A percentile compares a stretch with the other conserved stretches of the same genome.
Conservation (phyloP, 106 monocot genomes). For the Platanthera zijinensis region DNA sequence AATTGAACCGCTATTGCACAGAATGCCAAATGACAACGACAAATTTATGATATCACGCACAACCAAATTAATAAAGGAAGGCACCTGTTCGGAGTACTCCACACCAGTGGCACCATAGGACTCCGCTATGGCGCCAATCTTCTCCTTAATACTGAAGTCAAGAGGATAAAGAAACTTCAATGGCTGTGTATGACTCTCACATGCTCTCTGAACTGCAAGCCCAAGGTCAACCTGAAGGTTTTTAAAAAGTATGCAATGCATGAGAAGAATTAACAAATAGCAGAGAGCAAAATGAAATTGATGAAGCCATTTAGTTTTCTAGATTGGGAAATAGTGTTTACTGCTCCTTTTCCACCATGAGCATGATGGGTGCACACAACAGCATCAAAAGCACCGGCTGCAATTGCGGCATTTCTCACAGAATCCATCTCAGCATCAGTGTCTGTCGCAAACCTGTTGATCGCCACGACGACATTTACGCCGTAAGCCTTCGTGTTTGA, state of each 20-base stretch:
- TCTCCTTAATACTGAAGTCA: slow-evolving; percentile 75
- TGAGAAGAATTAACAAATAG: neutral
- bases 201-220: slow-evolving; percentile 85
- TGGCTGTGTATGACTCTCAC: slow-evolving; percentile 53
- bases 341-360: slow-evolving; percentile 96
- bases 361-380: slow-evolving; percentile 94
- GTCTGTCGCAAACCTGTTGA: slow-evolving; percentile 90
- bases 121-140: slow-evolving; percentile 90
- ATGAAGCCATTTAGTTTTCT: neutral
- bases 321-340: slow-evolving; percentile 23
- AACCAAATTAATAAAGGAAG: slow-evolving; percentile 7
- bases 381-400: slow-evolving; percentile 96
- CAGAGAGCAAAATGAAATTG: neutral
- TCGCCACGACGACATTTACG: slow-evolving; percentile 90
- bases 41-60: neutral
- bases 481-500: slow-evolving; percentile 78
- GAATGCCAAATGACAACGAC: neutral
- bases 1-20: neutral
- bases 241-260: neutral
- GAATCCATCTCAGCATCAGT: slow-evolving; percentile 81
- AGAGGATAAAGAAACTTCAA: slow-evolving; percentile 84
- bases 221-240: slow-evolving; percentile 87
- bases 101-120: slow-evolving; percentile 90
- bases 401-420: slow-evolving; percentile 67
- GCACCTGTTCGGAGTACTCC: slow-evolving; percentile 94